Evolutionary conservation across 164 flowering plant species (phyloP), one percentile per base, ranked within the genome.

Genomic region (Saururus chinensis): DNA sequence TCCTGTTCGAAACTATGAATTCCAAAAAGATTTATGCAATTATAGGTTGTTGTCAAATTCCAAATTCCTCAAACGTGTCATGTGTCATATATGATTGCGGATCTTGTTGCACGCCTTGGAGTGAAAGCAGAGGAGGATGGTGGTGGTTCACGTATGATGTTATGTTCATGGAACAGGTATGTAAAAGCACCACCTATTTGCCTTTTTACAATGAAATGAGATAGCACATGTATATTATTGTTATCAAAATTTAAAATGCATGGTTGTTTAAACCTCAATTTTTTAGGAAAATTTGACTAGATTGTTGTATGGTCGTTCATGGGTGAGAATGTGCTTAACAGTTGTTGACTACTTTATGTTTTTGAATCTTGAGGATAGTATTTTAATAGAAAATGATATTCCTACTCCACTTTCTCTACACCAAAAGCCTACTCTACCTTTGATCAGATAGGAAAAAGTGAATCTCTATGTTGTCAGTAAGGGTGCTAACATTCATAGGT

Each of bases 81-180:
- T 57, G 57, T 82, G 55, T 73, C 91, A 19, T 80, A 75, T 52
- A 68, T 91, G 66, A 85, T 93, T 75, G 86, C 84, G 54, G 78
- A 73, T 69, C 79, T 93, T 70, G 86, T 72, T 70, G 76, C 97
- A 60, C 71, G 66, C 64, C 87, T 90, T 68, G 98, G 98, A 62
- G 53, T 81, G 63, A 84, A 84, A 22, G 74, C 72, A 62, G 85
- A 83, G 45, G 84, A 83, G 65, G 68, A 60, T 53, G 79, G 75
- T 69, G 76, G 79, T 72, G 88, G 91, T 66, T 82, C 96, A 77
- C 85, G 77, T 64, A 83, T 93, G 91, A 68, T 66, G 61, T 51
- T 93, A 81, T 82, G 89, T 63, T 87, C 96, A 60, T 93, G 97
- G 99, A 85, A 85, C 78, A 90, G 91, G 99, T 89, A 23, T 19